Conservation (phyloP, 2,329 filamentous ascomycete genomes). For the Cordyceps pruinosa region DNA sequence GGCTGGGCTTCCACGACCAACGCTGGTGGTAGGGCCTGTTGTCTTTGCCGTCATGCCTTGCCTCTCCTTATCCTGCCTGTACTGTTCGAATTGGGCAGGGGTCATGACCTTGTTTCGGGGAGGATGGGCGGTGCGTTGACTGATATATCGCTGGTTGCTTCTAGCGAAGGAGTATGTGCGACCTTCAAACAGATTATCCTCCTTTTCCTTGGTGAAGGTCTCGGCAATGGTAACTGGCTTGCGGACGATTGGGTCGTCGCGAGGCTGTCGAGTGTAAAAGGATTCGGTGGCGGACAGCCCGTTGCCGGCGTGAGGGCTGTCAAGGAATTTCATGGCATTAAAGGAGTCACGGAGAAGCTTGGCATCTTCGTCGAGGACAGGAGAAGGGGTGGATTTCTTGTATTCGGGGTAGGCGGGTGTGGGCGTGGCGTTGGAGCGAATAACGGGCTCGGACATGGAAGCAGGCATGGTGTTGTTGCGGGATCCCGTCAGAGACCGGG, state of each 20-base stretch:
- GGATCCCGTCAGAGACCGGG: constrained; percentile 40
- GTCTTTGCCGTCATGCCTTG: constrained; percentile 38
- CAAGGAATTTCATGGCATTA: constrained; percentile 41
- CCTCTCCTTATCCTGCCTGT: constrained; percentile 67
- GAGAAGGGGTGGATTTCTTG: constrained; percentile 31
- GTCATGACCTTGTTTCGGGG: constrained; percentile 78
- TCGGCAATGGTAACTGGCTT: constrained; percentile 17
- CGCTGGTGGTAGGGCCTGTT: constrained; percentile 20
- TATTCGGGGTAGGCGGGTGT: constrained; percentile 37
- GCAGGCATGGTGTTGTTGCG: constrained; percentile 38
- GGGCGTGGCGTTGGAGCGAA: constrained; percentile 25
- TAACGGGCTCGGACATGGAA: constrained; percentile 27
- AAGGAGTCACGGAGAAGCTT: constrained; percentile 47
- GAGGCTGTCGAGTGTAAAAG: constrained; percentile 9
- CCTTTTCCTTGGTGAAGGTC: constrained; percentile 29
- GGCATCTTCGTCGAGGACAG: constrained; percentile 45
- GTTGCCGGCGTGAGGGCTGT: constrained; percentile 17
- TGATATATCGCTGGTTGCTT: constrained; percentile 28
- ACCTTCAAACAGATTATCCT: constrained; percentile 51
- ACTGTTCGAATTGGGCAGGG: constrained; percentile 76
- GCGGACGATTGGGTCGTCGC: constrained; percentile 11
- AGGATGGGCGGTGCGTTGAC: constrained; percentile 29
- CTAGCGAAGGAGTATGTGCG: constrained; percentile 33
- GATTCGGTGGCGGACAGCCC: constrained; percentile 14
- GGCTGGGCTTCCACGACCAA: background rate